Evolutionary conservation across 75 land plant species (phyloP), one percentile per base, ranked within the genome.

Genomic region (Pseudotsuga menziesii): DNA sequence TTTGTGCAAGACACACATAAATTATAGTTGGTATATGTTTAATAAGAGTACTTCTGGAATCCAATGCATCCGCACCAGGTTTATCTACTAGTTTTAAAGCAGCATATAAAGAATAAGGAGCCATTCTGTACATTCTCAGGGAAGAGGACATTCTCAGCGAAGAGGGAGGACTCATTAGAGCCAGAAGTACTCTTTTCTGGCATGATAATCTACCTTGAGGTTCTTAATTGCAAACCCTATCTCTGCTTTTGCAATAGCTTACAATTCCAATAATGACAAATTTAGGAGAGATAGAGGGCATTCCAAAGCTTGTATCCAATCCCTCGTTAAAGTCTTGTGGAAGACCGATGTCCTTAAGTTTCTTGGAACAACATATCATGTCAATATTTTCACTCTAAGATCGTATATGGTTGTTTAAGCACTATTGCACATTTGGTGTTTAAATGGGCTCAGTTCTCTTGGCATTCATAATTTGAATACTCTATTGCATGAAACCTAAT

Each of bases 11-110:
- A 88, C 90, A 88, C 17, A 88, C 85, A 71, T 70, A 88, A 8
- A 88, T 76, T 36, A 79, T 80, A 77, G 71, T 25, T 6, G 85
- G 78, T 27, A 77, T 78, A 74, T 82, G 85, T 2, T 85, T 44
- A 27, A 88, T 75, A 75, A 85, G 83, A 16, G 90, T 85, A 55
- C 90, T 88, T 12, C 90, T 54, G 5, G 90, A 88, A 59, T 88
- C 90, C 20, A 87, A 76, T 35, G 85, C 77, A 14, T 36, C 44
- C 17, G 78, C 22, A 39, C 74, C 5, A 3, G 84, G 85, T 67
- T 67, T 3, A n/a, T 70, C 70, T 8, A 88, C 76, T 15, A 71
- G 17, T 39, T 88, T 88, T 19, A 85, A 70, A 5, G 90, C 89
- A 63, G 82, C 90, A 61, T 86, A 86, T 3, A 85, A 82, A 25